These are phyloP conservation scores for Podospora pseudopauciseta DNA, from an alignment of 495 filamentous ascomycete species.

Conservation along the genomic window DNA sequence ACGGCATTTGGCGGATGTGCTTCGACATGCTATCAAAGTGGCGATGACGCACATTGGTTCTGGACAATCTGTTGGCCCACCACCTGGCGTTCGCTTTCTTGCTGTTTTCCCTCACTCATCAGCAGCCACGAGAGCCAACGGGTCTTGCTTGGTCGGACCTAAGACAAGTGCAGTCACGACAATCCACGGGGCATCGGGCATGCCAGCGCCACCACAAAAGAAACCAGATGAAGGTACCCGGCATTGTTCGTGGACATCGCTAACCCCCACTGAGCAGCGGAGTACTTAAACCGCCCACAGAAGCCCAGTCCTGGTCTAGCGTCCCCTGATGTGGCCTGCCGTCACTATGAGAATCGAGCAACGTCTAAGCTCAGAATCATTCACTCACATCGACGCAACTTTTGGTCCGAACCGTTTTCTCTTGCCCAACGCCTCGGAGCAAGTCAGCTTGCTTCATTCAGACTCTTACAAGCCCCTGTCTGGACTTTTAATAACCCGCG, in stretches of 20 bases:
- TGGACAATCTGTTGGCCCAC: neutral
- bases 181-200: neutral
- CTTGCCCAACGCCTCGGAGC: neutral
- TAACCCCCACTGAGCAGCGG: slow-evolving; percentile 17
- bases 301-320: slow-evolving; percentile 6
- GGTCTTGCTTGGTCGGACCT: neutral
- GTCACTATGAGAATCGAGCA: slow-evolving; percentile 21
- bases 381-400: slow-evolving; percentile 3
- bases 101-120: neutral
- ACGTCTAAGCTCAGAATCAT: slow-evolving; percentile 9
- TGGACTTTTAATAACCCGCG: neutral
- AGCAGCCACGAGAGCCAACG: neutral
- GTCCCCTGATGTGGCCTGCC: slow-evolving; percentile 8
- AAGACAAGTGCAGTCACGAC: neutral
- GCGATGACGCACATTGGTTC: slow-evolving; percentile 12
- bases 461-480: neutral
- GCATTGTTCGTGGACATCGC: neutral
- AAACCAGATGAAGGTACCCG: neutral
- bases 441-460: neutral
- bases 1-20: neutral
- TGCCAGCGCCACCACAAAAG: neutral
- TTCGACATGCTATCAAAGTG: neutral
- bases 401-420: neutral
- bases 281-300: neutral
- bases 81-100: neutral